Evolutionary conservation across 2,329 filamentous ascomycete genomes (phyloP), one percentile per base, ranked within the genome.

Genomic region (Teratosphaeria gauchensis): DNA sequence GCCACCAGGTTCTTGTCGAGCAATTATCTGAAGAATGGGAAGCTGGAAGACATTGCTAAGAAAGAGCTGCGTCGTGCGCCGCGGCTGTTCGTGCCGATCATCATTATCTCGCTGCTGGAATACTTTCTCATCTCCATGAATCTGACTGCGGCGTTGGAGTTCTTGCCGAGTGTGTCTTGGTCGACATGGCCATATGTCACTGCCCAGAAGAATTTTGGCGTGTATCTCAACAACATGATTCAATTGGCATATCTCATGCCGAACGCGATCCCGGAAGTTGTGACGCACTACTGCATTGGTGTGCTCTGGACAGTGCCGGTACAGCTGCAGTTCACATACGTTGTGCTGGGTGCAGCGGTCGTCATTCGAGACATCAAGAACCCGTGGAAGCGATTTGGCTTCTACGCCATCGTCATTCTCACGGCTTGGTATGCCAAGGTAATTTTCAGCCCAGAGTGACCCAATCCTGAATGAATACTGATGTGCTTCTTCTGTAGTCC

Each of bases 221-320:
- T 67, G 53, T 78, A 73, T 61, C 65, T 79, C 21, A 74, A 69
- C 46, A 74, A 76, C 56, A 59, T 78, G 6, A 64, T 79, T 3
- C 73, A 78, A 61, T 68, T 79, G 5, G 68, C 71, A 7, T 79
- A 75, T 54, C 64, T 78, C 5, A 72, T 78, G 21, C 77, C 77
- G 11, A 78, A 78, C 51, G 75, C 75, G 1, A 74, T 74, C 6
- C 77, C 77, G 0, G 72, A 76, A 55, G 75, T 78, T 51, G 76
- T 75, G 1, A 72, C 71, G 63, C 74, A 78, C 62, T 78, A 75
- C 67, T 78, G 77, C 58, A 77, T 76, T 0, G 76, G 76, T 64
- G 76, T 78, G 1, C 69, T 79, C 1, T 79, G 77, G 77, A 78
- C 75, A 8, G 54, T 56, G 24, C 75, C 77, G 0, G 75, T 79